These are phyloP conservation scores for Phytopythium ostracodes DNA, from an alignment of 352 stramenopile species.

Conservation along the genomic window DNA sequence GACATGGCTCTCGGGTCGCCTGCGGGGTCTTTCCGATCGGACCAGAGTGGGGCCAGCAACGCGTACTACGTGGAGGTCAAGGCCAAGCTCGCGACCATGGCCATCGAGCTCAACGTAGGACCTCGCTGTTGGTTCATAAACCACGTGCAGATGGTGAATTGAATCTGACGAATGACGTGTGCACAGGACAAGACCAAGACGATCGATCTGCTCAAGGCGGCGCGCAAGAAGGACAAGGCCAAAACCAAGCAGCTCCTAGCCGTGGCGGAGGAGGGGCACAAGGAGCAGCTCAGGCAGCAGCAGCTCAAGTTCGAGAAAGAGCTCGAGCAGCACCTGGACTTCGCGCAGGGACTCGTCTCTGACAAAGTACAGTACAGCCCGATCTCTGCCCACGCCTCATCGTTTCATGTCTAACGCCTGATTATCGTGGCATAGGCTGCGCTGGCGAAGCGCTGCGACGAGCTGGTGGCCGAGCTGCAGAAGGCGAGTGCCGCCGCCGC, in stretches of 20 bases:
- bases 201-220: conserved; percentile 74
- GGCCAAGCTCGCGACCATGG: conserved; percentile 73
- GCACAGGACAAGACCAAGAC: conserved; percentile 79
- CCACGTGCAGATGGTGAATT: neutral
- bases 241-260: conserved; percentile 55
- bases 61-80: conserved; percentile 73
- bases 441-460: conserved; percentile 68
- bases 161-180: neutral
- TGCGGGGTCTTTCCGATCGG: conserved; percentile 27
- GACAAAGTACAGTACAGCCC: too few species aligned
- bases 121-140: neutral
- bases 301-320: conserved; percentile 66
- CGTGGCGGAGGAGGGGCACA: conserved; percentile 43
- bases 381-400: too few species aligned
- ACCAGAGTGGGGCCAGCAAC: conserved; percentile 31
- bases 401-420: neutral
- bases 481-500: conserved; percentile 34
- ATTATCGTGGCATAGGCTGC: conserved; percentile 25
- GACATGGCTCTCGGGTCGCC: conserved; percentile 13
- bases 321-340: conserved; percentile 77
- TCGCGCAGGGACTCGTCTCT: conserved; percentile 65
- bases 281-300: conserved; percentile 51
- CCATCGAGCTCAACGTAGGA: conserved; percentile 68
- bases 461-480: conserved; percentile 63
- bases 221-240: conserved; percentile 67